These are phyloP conservation scores for Syzygium malaccense DNA, from an alignment of 441 rosid genomes.

Conservation along the genomic window DNA sequence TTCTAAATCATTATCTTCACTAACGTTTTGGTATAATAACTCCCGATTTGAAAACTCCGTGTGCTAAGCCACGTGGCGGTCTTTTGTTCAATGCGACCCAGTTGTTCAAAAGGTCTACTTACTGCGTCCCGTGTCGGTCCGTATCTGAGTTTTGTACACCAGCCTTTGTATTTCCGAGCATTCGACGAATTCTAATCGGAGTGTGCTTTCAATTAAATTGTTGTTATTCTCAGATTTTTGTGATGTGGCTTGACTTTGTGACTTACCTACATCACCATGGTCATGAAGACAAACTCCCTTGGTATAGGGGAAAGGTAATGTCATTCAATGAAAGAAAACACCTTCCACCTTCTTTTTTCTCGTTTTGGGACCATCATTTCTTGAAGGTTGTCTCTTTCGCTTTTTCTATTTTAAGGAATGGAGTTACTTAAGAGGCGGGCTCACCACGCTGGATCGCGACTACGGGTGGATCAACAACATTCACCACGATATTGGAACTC, in stretches of 20 bases:
- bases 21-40: background rate
- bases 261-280: constrained; percentile 97
- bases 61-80: background rate
- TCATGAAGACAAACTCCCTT: constrained; percentile 67
- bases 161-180: background rate
- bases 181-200: background rate
- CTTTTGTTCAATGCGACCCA: background rate
- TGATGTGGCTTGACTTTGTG: constrained; percentile 79
- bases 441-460: constrained; percentile 82
- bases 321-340: background rate
- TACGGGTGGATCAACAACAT: constrained; percentile 67
- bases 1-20: background rate
- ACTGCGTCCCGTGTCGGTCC: background rate
- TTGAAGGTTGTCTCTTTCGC: background rate
- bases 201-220: background rate
- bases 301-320: constrained; percentile 91
- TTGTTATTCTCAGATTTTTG: constrained; percentile 42
- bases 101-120: background rate
- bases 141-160: background rate
- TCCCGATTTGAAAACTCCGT: background rate
- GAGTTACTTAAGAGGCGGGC: constrained; percentile 87
- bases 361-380: background rate
- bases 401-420: constrained; percentile 46
- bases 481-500: constrained; percentile 93
- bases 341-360: background rate